Evolutionary conservation across 176 grass and related monocot genomes (phyloP), one percentile per base, ranked within the genome.

Genomic region (Bromus sterilis): DNA sequence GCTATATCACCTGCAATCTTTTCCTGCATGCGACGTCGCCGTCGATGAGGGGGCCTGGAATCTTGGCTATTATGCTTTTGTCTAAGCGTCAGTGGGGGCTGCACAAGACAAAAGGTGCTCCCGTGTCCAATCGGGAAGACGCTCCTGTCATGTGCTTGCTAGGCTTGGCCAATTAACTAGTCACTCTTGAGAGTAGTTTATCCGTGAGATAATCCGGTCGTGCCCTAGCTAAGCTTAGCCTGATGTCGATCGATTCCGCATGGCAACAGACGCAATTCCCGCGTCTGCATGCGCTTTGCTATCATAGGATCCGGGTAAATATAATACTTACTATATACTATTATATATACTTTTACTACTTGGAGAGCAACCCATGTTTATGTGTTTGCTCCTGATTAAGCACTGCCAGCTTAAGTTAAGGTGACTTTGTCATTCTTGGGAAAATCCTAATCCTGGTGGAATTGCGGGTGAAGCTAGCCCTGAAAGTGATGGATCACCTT

Each of bases 1-100:
- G 24, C 5, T 40, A 25, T 70, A 20, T 5, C 48, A 44, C 25
- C 24, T 71, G 23, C 6, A 21, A 24, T 34, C 41, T 16, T 30
- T 30, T 71, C 39, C 46, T 51, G 48, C 48, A 51, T 5, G 13
- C 61, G 29, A 39, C 72, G 63, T 80, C 76, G 3, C 84, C 26
- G 21, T 86, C 84, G 55, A 67, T 77, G 67, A 29, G 44, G 21
- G 84, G 35, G n/a, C n/a, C n/a, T 14, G 70, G 84, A 86, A 86
- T 86, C 84, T 75, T 65, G 77, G 84, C 60, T 66, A 37, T 37
- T 51, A 31, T 32, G 34, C 49, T 51, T 51, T 57, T 3, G 9
- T 68, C 35, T 37, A 68, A 25, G 0, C 46, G 46, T 36, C 32
- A 58, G 43, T 81, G 48, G 69, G 76, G 70, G 32, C 33, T 56